Base-by-base conservation (phyloP, 2,329 filamentous ascomycete genomes). In the Arachnopeziza araneosa region DNA sequence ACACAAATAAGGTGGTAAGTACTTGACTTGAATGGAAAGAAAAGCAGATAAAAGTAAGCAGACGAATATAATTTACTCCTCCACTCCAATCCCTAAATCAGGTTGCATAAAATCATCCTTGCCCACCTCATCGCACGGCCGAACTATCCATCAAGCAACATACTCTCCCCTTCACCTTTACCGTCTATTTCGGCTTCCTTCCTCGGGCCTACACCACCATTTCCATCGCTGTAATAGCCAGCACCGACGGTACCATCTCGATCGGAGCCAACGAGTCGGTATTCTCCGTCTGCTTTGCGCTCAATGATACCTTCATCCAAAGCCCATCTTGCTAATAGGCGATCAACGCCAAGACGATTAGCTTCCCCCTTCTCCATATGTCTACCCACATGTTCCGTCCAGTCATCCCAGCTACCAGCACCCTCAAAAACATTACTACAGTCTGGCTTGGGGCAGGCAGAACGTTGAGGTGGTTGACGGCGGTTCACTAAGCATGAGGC, bases 331-430 rank as follows among this genome's bases (percentile, higher is more conserved):
- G 83, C 80, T 51, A 88, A 72, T 49, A 85, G 72, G 1, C 74
- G 72, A 64, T 88, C 85, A 5, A 87, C 82, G 0, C 80, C 82
- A 21, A 88, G 75, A 24, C 77, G 73, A 24, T 77, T 75, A 2
- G 82, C 84, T 63, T 88, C 84, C 7, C 83, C 83, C 65, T 87
- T 87, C 74, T 97, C 93, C 79, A 96, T 88, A 72, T 98, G 93
- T 53, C 88, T 82, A 0, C 93, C 93, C 0, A 97, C 88, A 72
- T 98, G 93, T 72, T 98, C 93, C 61, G 95, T 95, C 76, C 92
- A 90, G 66, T 91, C 86, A 60, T 96, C 91, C 93, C 93, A 97
- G 9, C 88, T 89, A 1, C 82, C 83, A 1, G 80, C 76, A 0
- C 91, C 92, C 59, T 85, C 80, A 69, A 96, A 97, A 0, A 80